phyloP scores from a whole-genome alignment of 805 yeast genomes.

The Starmerella roubikii region DNA sequence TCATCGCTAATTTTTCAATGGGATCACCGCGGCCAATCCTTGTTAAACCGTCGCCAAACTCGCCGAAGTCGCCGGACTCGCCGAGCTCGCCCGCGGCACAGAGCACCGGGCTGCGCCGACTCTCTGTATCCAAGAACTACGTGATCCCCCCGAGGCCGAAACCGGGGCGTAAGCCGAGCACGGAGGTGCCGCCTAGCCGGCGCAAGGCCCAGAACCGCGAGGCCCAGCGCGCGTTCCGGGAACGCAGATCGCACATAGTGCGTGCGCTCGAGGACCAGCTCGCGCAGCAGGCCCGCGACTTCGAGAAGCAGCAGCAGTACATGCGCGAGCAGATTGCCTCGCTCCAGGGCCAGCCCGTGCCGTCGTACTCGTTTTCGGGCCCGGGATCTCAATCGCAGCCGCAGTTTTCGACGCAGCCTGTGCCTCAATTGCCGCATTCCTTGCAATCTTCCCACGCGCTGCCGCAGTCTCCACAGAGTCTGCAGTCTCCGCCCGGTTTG shows the following conservation, averaged over 20 bases:
- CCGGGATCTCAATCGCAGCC: neutral
- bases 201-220: constrained; percentile 51
- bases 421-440: neutral
- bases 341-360: constrained; percentile 38
- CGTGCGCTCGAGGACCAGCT: constrained; percentile 64
- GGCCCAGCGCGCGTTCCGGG: constrained; percentile 74
- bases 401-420: neutral
- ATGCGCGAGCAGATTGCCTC: constrained; percentile 56
- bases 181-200: constrained; percentile 62
- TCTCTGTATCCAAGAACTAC: constrained; percentile 60
- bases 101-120: too few relatives aligned
- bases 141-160: constrained; percentile 76
- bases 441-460: neutral
- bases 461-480: neutral
- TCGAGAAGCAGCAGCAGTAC: constrained; percentile 60
- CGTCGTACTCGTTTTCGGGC: neutral
- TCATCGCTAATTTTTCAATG: neutral
- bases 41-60: neutral
- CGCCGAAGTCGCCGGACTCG: neutral
- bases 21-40: constrained; percentile 10
- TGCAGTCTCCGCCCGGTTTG: too few relatives aligned
- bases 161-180: constrained; percentile 43
- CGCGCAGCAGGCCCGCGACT: constrained; percentile 76
- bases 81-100: neutral
- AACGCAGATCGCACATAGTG: constrained; percentile 50